Base-by-base conservation (phyloP, 1,139 yeast genomes). In the Arxiozyma telluris region DNA sequence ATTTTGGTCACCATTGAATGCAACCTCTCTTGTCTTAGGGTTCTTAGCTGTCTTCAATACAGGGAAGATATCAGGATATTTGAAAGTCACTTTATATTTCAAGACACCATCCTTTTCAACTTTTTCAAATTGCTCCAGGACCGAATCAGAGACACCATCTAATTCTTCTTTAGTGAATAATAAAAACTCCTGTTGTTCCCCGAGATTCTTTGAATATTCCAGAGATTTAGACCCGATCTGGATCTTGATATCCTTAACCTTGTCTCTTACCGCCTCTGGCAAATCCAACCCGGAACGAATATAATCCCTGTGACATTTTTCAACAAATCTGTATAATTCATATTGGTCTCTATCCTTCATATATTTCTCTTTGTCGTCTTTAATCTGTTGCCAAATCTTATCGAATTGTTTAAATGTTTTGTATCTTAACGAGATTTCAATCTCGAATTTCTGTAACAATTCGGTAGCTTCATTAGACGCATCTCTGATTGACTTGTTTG, bases 1-100 rank as follows among this genome's bases (percentile, higher is more conserved):
- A 65, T 81, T 79, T 66, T 83, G 87, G 66, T 83, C 84, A 17
- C 84, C 90, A 48, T 79, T 63, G 62, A 75, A 83, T 0, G 89
- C 88, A 22, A 68, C 64, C 66, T 81, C 83, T 69, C 96, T 78
- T 1, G 94, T 85, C 18, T 77, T 78, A 45, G 82, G 78, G 58
- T 72, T 72, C 55, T 76, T 74, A 48, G 94, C 91, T 66, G 81
- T 80, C 66, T 84, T 84, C 68, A 86, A 71, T n/a, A 84, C 83
- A 0, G 95, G 95, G 59, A 83, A 73, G 52, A 84, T 71, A 64
- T 87, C 95, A 4, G 96, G 93, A 64, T 86, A 85, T 67, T 87
- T 86, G 73, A 79, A 87, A 4, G 94, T 84, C 74, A 88, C 83
- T 66, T 83, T 84, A 64, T 71, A 77, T 23, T 57, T 59, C 17